phyloP scores from a whole-genome alignment of 306 rosid genomes.

The Prunus davidiana region DNA sequence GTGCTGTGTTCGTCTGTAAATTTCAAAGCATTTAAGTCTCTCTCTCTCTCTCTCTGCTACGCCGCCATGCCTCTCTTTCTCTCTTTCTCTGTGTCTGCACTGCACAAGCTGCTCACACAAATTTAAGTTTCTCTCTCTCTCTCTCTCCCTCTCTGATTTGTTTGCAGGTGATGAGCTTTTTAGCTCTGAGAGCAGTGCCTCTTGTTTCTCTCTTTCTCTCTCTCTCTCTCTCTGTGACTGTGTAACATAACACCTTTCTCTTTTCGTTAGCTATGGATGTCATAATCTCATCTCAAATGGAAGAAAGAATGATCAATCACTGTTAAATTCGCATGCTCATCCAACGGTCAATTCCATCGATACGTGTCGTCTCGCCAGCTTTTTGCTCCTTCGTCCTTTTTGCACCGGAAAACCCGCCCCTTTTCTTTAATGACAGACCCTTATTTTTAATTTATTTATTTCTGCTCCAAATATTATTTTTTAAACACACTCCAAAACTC shows the following conservation, averaged over 20 bases:
- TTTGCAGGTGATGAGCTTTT: conserved; percentile 24
- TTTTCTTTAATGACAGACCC: conserved; percentile 46
- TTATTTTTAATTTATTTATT: background rate
- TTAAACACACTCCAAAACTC: background rate
- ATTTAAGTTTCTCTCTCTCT: background rate
- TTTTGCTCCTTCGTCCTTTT: conserved; percentile 49
- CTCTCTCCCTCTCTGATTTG: conserved; percentile 13
- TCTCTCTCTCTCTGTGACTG: background rate
- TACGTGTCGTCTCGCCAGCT: conserved; percentile 54
- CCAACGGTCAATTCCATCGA: background rate
- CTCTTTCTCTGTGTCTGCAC: conserved; percentile 37
- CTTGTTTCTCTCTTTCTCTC: conserved; percentile 32
- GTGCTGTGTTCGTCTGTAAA: background rate
- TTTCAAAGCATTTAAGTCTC: conserved; percentile 44
- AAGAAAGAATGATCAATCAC: conserved; percentile 20
- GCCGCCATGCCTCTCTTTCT: conserved; percentile 78
- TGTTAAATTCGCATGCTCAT: conserved; percentile 25
- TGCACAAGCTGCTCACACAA: conserved; percentile 14
- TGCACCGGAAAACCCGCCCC: conserved; percentile 96
- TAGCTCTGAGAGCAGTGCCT: conserved; percentile 36
- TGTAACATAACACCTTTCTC: conserved; percentile 4
- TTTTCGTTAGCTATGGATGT: conserved; percentile 33
- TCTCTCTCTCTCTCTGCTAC: conserved; percentile 48
- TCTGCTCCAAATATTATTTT: background rate
- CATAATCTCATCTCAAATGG: conserved; percentile 35